Evolutionary conservation across 768 basidiomycete genomes (phyloP).

Genomic region (Calocybe gangraenosa): DNA sequence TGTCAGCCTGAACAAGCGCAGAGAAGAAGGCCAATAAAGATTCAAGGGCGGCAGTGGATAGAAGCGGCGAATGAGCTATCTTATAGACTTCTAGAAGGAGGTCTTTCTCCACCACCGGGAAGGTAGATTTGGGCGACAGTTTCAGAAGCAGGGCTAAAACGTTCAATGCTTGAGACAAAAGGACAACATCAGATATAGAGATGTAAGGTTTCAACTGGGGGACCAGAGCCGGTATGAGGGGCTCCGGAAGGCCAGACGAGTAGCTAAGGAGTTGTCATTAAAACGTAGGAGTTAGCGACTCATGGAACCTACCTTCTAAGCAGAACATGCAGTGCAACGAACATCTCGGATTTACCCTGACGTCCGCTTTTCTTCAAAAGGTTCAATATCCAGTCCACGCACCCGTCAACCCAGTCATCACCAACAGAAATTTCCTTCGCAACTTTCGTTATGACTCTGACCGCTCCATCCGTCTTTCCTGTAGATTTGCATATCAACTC

Average conservation of each 20-base stretch:
- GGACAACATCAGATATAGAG: conserved; percentile 68
- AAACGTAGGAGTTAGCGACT: conserved; percentile 1
- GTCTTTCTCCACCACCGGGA: conserved; percentile 74
- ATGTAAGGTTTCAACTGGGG: conserved; percentile 75
- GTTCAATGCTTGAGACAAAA: conserved; percentile 68
- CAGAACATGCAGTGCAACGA: conserved; percentile 70
- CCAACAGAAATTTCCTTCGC: conserved; percentile 67
- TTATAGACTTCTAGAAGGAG: conserved; percentile 61
- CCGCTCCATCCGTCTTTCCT: conserved; percentile 70
- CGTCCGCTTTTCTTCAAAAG: conserved; percentile 78
- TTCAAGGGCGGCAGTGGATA: conserved; percentile 76
- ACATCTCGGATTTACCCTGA: conserved; percentile 74
- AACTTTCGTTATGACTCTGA: conserved; percentile 82
- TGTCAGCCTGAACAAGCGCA: conserved; percentile 78
- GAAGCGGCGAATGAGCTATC: conserved; percentile 74
- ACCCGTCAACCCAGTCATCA: conserved; percentile 79
- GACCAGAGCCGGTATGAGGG: conserved; percentile 60
- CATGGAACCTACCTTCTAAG: conserved; percentile 55
- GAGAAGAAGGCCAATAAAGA: conserved; percentile 79
- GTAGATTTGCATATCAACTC: conserved; percentile 68
- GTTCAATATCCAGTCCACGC: conserved; percentile 71
- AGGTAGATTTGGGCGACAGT: conserved; percentile 60
- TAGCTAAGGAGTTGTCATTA: conserved; percentile 24
- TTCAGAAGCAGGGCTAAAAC: conserved; percentile 68
- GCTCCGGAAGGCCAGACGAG: conserved; percentile 41